Evolutionary conservation across 352 stramenopile species (phyloP), one percentile per base, ranked within the genome.

Genomic region (Sclerospora graminicola): DNA sequence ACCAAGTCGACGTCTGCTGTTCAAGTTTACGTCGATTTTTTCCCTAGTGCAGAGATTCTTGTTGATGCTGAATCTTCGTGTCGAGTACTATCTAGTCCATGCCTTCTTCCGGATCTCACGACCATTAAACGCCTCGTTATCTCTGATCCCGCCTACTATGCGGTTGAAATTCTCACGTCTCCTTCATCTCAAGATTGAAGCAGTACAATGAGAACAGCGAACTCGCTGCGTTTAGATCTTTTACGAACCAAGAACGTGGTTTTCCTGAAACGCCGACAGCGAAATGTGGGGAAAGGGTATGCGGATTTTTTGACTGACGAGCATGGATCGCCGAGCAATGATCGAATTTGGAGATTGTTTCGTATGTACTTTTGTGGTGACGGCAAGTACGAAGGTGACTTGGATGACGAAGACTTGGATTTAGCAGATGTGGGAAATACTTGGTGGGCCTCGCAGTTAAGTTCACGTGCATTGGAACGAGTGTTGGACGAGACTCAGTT

Each of bases 31-130:
- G 45, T 89, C 1, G 54, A 79, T 35, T 62, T 80, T 8, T 48
- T 58, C 18, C 36, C 39, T 41, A 14, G 8, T n/a, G 26, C 26
- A 36, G 32, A 40, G 18, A 40, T 16, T 2, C 11, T 28, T 10
- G 32, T 24, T 19, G 36, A 57, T 6, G 39, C 31, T 9, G 30
- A 65, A 23, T 30, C 43, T 33, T 54, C 13, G 14, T 64, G 46
- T 36, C 54, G 51, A n/a, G 48, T 54, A 11, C 27, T 83, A n/a
- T 62, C 54, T 32, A 86, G 66, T 14, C 80, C 80, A 13, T 88
- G 75, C 18, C 53, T 90, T 48, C 59, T 93, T 5, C 81, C 81
- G 5, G 74, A 87, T 26, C 56, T 87, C 0, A 37, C 53, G 5
- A 66, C 55, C 0, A 73, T 91, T 16, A 57, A 71, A 32, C 68